Evolutionary conservation across 2,329 filamentous ascomycete genomes (phyloP).

Genomic region (Xylariales sp.): DNA sequence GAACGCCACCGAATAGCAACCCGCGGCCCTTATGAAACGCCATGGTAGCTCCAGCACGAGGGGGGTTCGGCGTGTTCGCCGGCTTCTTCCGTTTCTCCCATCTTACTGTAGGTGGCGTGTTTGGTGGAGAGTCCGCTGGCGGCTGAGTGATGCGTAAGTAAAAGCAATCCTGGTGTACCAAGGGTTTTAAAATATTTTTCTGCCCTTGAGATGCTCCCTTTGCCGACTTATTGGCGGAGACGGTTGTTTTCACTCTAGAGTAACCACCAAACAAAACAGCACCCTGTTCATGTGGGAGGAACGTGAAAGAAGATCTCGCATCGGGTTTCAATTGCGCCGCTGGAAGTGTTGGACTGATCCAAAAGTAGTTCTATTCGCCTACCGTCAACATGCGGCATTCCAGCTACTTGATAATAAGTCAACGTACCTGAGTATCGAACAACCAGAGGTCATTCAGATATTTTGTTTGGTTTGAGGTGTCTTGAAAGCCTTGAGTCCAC

Average conservation of each 20-base stretch:
- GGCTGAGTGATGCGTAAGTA: constrained; percentile 85
- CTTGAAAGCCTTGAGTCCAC: constrained; percentile 76
- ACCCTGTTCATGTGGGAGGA: constrained; percentile 89
- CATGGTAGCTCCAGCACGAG: constrained; percentile 92
- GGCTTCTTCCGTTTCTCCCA: constrained; percentile 97
- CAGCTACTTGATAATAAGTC: not conserved
- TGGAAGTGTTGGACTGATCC: constrained; percentile 81
- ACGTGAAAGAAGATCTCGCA: constrained; percentile 88
- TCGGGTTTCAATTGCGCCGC: constrained; percentile 88
- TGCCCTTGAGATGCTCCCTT: constrained; percentile 71
- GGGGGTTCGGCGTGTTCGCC: constrained; percentile 85
- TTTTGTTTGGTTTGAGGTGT: constrained; percentile 93
- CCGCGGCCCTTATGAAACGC: constrained; percentile 92
- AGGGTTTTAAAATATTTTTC: constrained; percentile 81
- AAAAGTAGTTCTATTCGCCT: constrained; percentile 74
- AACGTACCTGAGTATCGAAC: constrained; percentile 76
- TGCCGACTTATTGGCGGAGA: constrained; percentile 70
- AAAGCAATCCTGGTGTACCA: constrained; percentile 96
- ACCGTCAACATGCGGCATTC: constrained; percentile 32
- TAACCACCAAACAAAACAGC: constrained; percentile 95
- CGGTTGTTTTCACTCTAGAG: constrained; percentile 83
- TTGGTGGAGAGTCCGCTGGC: constrained; percentile 71
- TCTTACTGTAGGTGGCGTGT: constrained; percentile 76
- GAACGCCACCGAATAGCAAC: constrained; percentile 93
- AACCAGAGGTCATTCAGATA: constrained; percentile 96